Conservation (phyloP, 2,329 filamentous ascomycete genomes). For the Fusarium torreyae region DNA sequence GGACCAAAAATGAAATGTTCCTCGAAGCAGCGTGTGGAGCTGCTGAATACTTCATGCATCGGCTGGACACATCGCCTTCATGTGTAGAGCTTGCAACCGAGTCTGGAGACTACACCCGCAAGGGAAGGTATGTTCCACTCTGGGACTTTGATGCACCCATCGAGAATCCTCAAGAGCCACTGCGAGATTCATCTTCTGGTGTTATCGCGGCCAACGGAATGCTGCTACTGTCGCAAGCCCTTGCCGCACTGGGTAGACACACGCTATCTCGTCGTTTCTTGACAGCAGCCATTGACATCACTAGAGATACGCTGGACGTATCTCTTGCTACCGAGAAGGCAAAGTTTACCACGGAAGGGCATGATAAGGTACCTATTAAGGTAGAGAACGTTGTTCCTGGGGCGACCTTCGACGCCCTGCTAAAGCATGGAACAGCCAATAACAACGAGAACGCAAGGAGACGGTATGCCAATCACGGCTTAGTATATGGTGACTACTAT, state of each 20-base stretch:
- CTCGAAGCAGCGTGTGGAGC: slow-evolving; percentile 60
- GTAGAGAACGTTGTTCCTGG: slow-evolving; percentile 21
- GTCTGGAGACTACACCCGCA: slow-evolving; percentile 11
- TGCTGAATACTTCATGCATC: slow-evolving; percentile 63
- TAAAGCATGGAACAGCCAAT: slow-evolving; percentile 54
- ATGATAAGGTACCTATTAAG: slow-evolving; percentile 15
- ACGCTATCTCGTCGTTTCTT: slow-evolving; percentile 31
- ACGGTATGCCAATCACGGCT: slow-evolving; percentile 55
- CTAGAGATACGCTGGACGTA: slow-evolving; percentile 51
- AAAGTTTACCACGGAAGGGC: slow-evolving; percentile 1
- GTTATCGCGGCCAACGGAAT: slow-evolving; percentile 61
- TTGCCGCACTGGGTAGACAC: slow-evolving; percentile 38
- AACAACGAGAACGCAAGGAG: slow-evolving; percentile 51
- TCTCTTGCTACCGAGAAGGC: slow-evolving; percentile 49
- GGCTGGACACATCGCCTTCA: slow-evolving; percentile 52
- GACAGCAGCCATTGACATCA: slow-evolving; percentile 49
- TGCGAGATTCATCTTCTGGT: slow-evolving; percentile 58
- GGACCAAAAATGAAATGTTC: slow-evolving; percentile 61
- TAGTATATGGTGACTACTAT: slow-evolving; percentile 67
- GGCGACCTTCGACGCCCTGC: slow-evolving; percentile 49
- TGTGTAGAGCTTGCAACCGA: slow-evolving; percentile 18
- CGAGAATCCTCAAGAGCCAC: slow-evolving; percentile 26
- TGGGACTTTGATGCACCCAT: slow-evolving; percentile 60
- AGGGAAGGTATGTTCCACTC: slow-evolving; percentile 49
- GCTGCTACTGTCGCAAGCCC: slow-evolving; percentile 56